These are phyloP conservation scores for Aureobasidium sp. DNA, from an alignment of 2,329 filamentous ascomycete genomes.

Conservation along the genomic window DNA sequence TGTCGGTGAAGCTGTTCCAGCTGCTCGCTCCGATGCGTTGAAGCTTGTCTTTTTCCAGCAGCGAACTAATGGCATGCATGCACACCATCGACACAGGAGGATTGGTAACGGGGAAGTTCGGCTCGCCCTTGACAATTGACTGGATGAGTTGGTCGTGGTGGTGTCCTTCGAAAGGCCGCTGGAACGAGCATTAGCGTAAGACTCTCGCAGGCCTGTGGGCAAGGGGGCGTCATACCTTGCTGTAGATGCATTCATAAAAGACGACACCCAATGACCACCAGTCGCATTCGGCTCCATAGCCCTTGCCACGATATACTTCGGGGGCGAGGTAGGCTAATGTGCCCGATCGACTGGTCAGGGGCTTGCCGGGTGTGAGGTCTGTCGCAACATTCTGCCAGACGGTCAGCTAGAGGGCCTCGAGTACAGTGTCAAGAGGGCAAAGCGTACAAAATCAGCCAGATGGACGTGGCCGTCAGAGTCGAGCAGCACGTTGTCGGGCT, in stretches of 20 bases:
- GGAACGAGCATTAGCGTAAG: slow-evolving; percentile 12
- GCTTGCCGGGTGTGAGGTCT: slow-evolving; percentile 75
- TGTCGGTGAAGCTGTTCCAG: slow-evolving; percentile 77
- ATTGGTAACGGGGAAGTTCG: slow-evolving; percentile 85
- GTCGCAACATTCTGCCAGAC: slow-evolving; percentile 79
- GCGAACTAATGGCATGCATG: slow-evolving; percentile 76
- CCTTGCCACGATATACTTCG: slow-evolving; percentile 85
- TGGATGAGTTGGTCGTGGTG: slow-evolving; percentile 73
- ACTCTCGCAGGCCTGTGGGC: no score
- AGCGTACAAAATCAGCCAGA: slow-evolving; percentile 86
- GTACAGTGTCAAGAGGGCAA: background rate
- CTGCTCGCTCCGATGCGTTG: slow-evolving; percentile 74
- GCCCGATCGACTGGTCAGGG: slow-evolving; percentile 89
- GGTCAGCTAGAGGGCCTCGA: background rate
- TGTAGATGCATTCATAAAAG: slow-evolving; percentile 99
- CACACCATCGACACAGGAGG: slow-evolving; percentile 85
- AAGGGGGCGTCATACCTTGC: slow-evolving; percentile 60
- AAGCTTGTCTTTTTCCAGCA: slow-evolving; percentile 72
- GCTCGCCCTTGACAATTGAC: slow-evolving; percentile 72
- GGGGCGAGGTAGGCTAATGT: slow-evolving; percentile 93
- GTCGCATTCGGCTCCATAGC: slow-evolving; percentile 84
- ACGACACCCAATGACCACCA: slow-evolving; percentile 98
- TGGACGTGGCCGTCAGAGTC: slow-evolving; percentile 91
- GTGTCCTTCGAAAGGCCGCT: slow-evolving; percentile 90
- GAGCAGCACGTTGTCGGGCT: slow-evolving; percentile 84